A percentile compares a stretch with the other conserved stretches of the same genome.
phyloP scores from a whole-genome alignment of 2,329 filamentous ascomycete genomes.

The Plenodomus lindquistii region DNA sequence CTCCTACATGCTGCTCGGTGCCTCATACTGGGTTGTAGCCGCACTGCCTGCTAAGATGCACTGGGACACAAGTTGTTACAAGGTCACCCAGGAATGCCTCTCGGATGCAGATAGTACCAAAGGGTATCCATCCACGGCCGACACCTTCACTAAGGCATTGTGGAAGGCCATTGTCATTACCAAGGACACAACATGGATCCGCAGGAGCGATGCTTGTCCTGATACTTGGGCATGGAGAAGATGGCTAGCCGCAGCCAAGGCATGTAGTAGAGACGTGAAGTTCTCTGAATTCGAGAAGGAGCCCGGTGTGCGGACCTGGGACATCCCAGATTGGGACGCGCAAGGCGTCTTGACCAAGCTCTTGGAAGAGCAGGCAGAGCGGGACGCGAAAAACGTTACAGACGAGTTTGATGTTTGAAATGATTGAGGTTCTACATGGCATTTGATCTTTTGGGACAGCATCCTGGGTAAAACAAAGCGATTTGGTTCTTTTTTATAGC shows the following conservation, averaged over 20 bases:
- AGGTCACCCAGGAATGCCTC: conserved; percentile 44
- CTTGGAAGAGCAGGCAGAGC: conserved; percentile 21
- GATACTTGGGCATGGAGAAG: conserved; percentile 47
- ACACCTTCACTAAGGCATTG: conserved; percentile 52
- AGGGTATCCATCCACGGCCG: conserved; percentile 34
- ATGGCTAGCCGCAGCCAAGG: conserved; percentile 46
- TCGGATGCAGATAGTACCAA: conserved; percentile 42
- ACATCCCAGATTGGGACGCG: conserved; percentile 42
- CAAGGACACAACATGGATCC: conserved; percentile 50
- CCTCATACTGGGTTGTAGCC: conserved; percentile 56
- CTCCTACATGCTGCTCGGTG: conserved; percentile 55
- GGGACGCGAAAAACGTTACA: conserved; percentile 18
- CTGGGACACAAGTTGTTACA: conserved; percentile 54
- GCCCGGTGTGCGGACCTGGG: conserved; percentile 29
- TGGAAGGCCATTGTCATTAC: conserved; percentile 55
- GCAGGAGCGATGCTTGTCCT: conserved; percentile 46
- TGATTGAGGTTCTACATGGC: too few relatives aligned
- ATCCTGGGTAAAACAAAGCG: background rate
- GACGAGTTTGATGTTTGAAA: background rate
- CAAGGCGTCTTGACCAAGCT: conserved; percentile 26
- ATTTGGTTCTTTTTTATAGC: background rate
- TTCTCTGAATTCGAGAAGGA: conserved; percentile 9
- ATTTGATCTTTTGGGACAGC: background rate
- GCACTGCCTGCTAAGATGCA: conserved; percentile 52
- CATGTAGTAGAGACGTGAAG: conserved; percentile 20